Base-by-base conservation (phyloP, 768 basidiomycete species). In the Suillus ampliporus region DNA sequence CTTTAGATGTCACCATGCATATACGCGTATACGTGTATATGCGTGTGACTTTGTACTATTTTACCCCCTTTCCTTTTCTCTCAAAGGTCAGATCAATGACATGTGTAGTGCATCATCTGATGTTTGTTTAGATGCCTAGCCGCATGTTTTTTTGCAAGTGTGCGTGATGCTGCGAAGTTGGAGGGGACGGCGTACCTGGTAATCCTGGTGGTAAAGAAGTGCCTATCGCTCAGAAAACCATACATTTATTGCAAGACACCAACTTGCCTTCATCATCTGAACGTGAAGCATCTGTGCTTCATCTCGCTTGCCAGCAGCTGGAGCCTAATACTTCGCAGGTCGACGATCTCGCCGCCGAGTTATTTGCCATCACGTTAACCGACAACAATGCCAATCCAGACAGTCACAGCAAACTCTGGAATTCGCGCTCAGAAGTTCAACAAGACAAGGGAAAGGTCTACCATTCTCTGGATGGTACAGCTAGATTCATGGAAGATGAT, bases 331-430 rank as follows among this genome's bases (percentile, higher is more conserved):
- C 41, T 43, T 43, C 9, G 4, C 41, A 43, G 41, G 41, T n/a
- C 19, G 19, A 43, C 41, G 8, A 10, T 43, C 41, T 43, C 19
- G 41, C 41, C 3, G 41, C 41, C 41, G 19, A 43, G 41, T 10
- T 43, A 43, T 43, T 43, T 43, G 19, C 41, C n/a, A 43, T 43
- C 41, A 43, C 9, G 19, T 10, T 43, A 9, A n/a, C 41, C 1
- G 19, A 43, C 41, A 43, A 43, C 6, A 19, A 43, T 4, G 9
- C n/a, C 41, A 43, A 43, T 10, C 41, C 41, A 43, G 41, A 43
- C 41, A 43, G 41, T 43, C 41, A 43, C 41, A 43, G 41, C 41
- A 43, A 43, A 43, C 41, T 43, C 41, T 43, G 41, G 41, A 43
- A 43, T 43, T 43, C 41, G 1, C n/a, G 19, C 1, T n/a, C 41